These are phyloP conservation scores for Chlamydomonas reinhardtii DNA, from an alignment of 163 green algal species.

Conservation along the genomic window DNA sequence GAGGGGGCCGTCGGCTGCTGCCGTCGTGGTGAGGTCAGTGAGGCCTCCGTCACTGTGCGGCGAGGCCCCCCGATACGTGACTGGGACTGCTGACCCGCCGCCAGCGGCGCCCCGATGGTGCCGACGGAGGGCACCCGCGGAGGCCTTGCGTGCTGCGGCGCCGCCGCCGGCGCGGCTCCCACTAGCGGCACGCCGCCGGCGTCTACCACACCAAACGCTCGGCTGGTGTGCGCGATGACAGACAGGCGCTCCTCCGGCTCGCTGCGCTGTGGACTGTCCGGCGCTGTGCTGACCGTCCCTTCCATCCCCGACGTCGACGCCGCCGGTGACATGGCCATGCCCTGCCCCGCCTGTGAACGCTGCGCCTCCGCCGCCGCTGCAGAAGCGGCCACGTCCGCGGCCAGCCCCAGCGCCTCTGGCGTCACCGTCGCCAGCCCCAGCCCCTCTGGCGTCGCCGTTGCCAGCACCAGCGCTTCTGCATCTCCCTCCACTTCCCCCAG, in stretches of 20 bases:
- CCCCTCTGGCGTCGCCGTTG: neutral
- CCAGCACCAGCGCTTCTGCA: neutral
- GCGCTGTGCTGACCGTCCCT: neutral
- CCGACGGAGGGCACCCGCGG: neutral
- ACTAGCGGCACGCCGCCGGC: neutral
- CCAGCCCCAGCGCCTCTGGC: neutral
- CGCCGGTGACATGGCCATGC: neutral
- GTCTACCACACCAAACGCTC: constrained; percentile 5
- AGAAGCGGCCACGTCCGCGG: neutral
- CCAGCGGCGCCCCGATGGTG: no score
- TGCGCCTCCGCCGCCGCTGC: neutral
- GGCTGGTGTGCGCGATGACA: constrained; percentile 5
- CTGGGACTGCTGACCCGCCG: no score
- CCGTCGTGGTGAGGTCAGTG: no score
- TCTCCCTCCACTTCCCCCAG: no score
- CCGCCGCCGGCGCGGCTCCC: neutral
- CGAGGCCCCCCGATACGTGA: no score
- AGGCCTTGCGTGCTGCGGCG: neutral
- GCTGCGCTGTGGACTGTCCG: neutral
- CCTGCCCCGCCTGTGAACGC: no score
- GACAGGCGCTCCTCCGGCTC: neutral
- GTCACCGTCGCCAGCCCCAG: neutral
- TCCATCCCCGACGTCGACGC: neutral
- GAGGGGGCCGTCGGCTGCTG: neutral
- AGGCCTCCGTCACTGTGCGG: no score